Conservation (phyloP, 1,139 yeast species). For the Hanseniaspora uvarum region DNA sequence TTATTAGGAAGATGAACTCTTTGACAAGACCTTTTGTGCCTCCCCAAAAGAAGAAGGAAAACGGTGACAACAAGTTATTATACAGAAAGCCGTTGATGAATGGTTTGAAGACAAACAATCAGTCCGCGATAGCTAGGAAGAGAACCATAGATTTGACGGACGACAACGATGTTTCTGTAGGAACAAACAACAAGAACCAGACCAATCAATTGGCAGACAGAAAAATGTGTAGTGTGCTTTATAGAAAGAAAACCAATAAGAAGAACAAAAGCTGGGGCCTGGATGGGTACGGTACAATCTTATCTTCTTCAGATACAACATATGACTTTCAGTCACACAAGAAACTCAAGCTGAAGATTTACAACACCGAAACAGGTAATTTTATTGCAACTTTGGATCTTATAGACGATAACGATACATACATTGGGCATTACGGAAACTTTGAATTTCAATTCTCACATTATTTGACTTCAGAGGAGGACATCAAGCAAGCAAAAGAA, state of each 20-base stretch:
- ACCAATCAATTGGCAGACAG: not conserved
- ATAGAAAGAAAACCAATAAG: constrained; percentile 61
- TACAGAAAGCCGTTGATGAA: not conserved
- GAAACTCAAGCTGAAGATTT: constrained; percentile 29
- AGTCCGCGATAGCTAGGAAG: not conserved
- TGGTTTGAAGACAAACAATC: constrained; percentile 20
- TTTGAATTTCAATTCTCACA: constrained; percentile 49
- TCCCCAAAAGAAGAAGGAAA: not conserved
- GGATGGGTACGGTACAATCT: constrained; percentile 52
- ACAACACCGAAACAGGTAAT: constrained; percentile 22
- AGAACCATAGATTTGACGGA: not conserved
- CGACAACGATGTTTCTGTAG: not conserved
- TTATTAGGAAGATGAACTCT: constrained; percentile 6
- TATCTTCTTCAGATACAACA: constrained; percentile 16
- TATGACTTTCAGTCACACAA: constrained; percentile 24
- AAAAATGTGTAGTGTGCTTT: constrained; percentile 38
- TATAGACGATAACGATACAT: constrained; percentile 33
- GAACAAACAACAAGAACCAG: not conserved
- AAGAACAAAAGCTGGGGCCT: constrained; percentile 95
- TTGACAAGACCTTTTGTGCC: constrained; percentile 11
- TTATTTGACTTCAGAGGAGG: constrained; percentile 28
- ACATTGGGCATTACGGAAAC: constrained; percentile 39
- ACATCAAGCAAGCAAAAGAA: not conserved
- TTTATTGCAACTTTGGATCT: constrained; percentile 19
- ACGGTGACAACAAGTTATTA: not conserved